Conservation (phyloP, 441 rosid genomes). For the Erysimum cheiri region DNA sequence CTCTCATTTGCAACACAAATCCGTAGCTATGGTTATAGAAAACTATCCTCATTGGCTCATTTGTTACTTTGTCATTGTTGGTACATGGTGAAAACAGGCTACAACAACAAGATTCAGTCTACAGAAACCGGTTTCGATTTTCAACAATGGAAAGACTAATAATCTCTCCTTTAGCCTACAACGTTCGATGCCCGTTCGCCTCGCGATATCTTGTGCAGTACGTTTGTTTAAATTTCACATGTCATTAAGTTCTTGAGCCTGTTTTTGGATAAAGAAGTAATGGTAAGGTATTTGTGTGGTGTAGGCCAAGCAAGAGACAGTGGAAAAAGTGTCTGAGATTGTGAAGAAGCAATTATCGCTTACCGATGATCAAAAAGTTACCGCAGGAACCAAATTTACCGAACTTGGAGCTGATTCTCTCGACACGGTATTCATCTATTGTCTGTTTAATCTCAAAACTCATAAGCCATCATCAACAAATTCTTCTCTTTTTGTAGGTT, state of each 20-base stretch:
- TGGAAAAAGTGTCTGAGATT: conserved; percentile 72
- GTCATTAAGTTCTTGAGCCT: background rate
- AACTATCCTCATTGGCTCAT: background rate
- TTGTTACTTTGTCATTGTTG: conserved; percentile 20
- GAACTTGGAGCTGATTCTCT: conserved; percentile 94
- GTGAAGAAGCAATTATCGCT: conserved; percentile 82
- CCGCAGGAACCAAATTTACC: conserved; percentile 65
- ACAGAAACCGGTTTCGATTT: conserved; percentile 46
- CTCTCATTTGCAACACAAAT: background rate
- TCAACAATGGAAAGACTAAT: conserved; percentile 50
- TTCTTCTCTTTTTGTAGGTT: conserved; percentile 49
- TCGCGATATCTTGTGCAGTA: conserved; percentile 62
- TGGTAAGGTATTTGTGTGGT: conserved; percentile 29
- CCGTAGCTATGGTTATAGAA: background rate
- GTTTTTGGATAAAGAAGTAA: too few species aligned
- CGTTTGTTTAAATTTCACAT: background rate
- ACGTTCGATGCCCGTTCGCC: conserved; percentile 48
- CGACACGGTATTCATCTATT: conserved; percentile 61
- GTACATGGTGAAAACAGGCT: conserved; percentile 48
- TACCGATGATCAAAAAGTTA: conserved; percentile 48
- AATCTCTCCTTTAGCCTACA: conserved; percentile 55
- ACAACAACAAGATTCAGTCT: conserved; percentile 46
- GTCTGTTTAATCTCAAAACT: background rate
- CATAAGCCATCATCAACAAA: conserved; percentile 2
- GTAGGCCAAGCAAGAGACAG: conserved; percentile 80